A percentile compares a stretch with the other conserved stretches of the same genome.
Evolutionary conservation across 2,329 filamentous ascomycete genomes (phyloP).

Genomic region (Cordyceps sp.): DNA sequence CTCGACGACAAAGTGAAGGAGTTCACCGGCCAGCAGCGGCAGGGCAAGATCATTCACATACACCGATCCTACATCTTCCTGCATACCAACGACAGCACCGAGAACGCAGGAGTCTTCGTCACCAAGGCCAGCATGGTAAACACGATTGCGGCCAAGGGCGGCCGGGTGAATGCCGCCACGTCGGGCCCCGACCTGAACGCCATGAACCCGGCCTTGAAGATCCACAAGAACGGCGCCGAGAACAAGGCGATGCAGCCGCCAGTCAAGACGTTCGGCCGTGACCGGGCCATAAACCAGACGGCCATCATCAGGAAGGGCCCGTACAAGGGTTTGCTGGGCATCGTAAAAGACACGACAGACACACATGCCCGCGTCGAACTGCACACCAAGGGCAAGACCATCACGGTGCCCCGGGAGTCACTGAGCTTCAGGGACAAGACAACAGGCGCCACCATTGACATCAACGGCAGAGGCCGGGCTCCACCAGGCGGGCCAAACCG

Average conservation of each 20-base stretch:
- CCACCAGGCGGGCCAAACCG: constrained; percentile 26
- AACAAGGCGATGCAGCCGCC: constrained; percentile 40
- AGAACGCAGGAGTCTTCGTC: constrained; percentile 84
- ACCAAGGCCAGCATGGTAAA: constrained; percentile 71
- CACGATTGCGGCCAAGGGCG: constrained; percentile 88
- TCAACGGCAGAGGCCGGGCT: constrained; percentile 34
- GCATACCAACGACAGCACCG: constrained; percentile 65
- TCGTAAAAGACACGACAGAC: constrained; percentile 89
- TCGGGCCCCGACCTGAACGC: constrained; percentile 65
- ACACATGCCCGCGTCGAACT: constrained; percentile 76
- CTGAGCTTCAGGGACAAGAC: constrained; percentile 75
- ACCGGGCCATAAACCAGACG: constrained; percentile 77
- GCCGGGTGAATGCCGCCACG: constrained; percentile 45
- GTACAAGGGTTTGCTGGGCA: constrained; percentile 85
- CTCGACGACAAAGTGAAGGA: constrained; percentile 88
- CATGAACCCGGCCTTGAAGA: constrained; percentile 83
- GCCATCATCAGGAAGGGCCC: constrained; percentile 76
- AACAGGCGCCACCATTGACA: constrained; percentile 64
- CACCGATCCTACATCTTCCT: constrained; percentile 86
- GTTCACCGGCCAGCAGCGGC: constrained; percentile 65
- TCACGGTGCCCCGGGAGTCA: constrained; percentile 67
- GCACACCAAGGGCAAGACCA: constrained; percentile 84
- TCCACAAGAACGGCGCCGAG: constrained; percentile 40
- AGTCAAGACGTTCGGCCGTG: constrained; percentile 61
- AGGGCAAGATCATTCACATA: constrained; percentile 84